These are phyloP conservation scores for Tetraselmis chui DNA, from an alignment of 139 green algal genomes.

Conservation along the genomic window DNA sequence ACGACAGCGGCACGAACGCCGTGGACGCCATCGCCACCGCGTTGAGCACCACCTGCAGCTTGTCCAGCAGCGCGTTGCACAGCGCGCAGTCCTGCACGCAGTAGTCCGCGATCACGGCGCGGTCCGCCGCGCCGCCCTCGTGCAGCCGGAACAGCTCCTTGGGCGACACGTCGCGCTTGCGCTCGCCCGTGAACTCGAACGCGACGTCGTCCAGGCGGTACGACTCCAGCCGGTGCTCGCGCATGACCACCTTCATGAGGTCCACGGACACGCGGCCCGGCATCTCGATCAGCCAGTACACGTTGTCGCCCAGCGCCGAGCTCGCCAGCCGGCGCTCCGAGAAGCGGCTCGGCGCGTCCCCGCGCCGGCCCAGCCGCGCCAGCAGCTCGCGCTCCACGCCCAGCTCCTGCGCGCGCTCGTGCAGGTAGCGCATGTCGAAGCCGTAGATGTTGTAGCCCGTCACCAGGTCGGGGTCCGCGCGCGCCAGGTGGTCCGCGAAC, in stretches of 20 bases:
- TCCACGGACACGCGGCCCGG: conserved; percentile 17
- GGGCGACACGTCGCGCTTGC: conserved; percentile 19
- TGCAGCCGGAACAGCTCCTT: conserved; percentile 24
- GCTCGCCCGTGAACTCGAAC: conserved; percentile 6
- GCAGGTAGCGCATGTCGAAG: conserved; percentile 26
- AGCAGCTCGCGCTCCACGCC: background rate
- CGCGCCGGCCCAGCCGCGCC: background rate
- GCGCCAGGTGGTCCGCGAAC: background rate
- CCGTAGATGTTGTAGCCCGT: conserved; percentile 25
- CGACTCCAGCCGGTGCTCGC: conserved; percentile 22
- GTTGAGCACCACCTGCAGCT: conserved; percentile 19
- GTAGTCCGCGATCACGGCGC: conserved; percentile 18
- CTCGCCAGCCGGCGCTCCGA: background rate
- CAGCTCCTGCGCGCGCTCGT: conserved; percentile 13
- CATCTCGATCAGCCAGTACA: conserved; percentile 16
- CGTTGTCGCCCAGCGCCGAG: conserved; percentile 26
- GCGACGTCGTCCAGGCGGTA: conserved; percentile 24
- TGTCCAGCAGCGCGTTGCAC: conserved; percentile 6
- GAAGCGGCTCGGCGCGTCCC: background rate
- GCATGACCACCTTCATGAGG: conserved; percentile 25
- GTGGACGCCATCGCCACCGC: conserved; percentile 27
- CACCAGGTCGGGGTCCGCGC: conserved; percentile 17
- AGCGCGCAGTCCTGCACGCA: conserved; percentile 31
- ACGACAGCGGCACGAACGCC: conserved; percentile 21
- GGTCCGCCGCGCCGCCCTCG: conserved; percentile 9